Evolutionary conservation across 139 green algal species (phyloP).

Genomic region (Volvox reticuliferus): DNA sequence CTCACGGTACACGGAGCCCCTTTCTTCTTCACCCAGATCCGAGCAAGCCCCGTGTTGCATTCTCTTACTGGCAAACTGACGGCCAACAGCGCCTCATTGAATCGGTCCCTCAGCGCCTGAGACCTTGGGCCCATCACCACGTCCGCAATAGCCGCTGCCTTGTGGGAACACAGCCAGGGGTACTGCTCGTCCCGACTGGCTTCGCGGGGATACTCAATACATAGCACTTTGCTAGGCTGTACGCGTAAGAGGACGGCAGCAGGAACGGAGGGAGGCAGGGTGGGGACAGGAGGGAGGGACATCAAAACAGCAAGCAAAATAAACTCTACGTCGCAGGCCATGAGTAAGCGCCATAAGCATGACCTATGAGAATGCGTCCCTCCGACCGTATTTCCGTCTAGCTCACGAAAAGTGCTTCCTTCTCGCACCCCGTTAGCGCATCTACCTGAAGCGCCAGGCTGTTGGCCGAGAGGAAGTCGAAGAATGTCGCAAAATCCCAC

Average conservation of each 20-base stretch:
- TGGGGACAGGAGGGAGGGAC: neutral
- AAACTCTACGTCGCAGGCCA: too few relatives aligned
- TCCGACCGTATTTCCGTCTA: too few relatives aligned
- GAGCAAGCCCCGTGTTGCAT: neutral
- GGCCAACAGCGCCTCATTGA: conserved; percentile 56
- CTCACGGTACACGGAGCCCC: neutral
- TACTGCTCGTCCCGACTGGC: conserved; percentile 58
- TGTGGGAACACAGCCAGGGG: conserved; percentile 59
- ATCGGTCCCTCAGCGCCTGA: conserved; percentile 47
- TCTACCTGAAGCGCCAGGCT: conserved; percentile 54
- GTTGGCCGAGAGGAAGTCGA: conserved; percentile 60
- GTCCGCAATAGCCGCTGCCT: conserved; percentile 63
- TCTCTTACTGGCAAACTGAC: conserved; percentile 12
- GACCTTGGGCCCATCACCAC: conserved; percentile 52
- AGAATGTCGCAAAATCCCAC: conserved; percentile 65
- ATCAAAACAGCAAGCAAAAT: too few relatives aligned
- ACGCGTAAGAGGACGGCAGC: neutral
- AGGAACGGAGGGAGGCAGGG: neutral
- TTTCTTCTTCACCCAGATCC: neutral
- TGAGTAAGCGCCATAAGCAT: too few relatives aligned
- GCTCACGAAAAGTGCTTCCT: too few relatives aligned
- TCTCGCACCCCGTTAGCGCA: neutral
- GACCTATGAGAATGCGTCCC: too few relatives aligned
- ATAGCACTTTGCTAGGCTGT: conserved; percentile 58
- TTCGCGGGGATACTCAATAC: conserved; percentile 67